Evolutionary conservation across 345 rosid species (phyloP), one percentile per base, ranked within the genome.

Genomic region (Syzygium aqueum): DNA sequence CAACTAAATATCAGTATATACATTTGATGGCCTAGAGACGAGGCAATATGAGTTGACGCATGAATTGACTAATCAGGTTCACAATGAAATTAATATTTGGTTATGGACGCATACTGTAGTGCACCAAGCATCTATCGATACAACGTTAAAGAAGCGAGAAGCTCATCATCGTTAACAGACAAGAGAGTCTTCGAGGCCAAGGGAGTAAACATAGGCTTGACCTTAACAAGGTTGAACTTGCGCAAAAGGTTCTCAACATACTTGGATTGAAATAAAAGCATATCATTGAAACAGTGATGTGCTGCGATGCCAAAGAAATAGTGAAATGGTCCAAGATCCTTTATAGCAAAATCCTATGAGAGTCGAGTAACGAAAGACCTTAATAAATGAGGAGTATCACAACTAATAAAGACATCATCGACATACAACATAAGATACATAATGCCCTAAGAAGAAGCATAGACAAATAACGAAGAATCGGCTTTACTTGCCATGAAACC

Each of bases 1-100:
- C 9, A 2, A 46, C 23, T 67, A 67, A 67, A 67, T 67, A 67
- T 23, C 33, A 4, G 12, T 65, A 30, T 30, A 65, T 65, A 30
- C 0, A 0, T 3, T n/a, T 0, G 78, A 30, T 3, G 4, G 3
- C 46, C 23, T 67, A 19, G 23, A 30, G 6, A 33, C 30, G 43
- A 67, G 3, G 40, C 30, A 0, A 30, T 30, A 9, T 30, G 6
- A 2, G 33, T 15, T 7, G 4, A 65, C 3, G 22, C 2, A 65
- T 28, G 77, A 30, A 15, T 28, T 28, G 77, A 28, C 1, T 30
- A 65, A 15, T 19, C 40, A 65, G 28, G 33, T 65, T 28, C 40
- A 15, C 17, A 28, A 21, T 40, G 9, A 65, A 65, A 8, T 40
- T 65, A 28, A 28, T 65, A 65, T 65, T 16, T 15, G 2, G 11